These are phyloP conservation scores for Candida mattraensis DNA, from an alignment of 805 yeast species.

Conservation along the genomic window DNA sequence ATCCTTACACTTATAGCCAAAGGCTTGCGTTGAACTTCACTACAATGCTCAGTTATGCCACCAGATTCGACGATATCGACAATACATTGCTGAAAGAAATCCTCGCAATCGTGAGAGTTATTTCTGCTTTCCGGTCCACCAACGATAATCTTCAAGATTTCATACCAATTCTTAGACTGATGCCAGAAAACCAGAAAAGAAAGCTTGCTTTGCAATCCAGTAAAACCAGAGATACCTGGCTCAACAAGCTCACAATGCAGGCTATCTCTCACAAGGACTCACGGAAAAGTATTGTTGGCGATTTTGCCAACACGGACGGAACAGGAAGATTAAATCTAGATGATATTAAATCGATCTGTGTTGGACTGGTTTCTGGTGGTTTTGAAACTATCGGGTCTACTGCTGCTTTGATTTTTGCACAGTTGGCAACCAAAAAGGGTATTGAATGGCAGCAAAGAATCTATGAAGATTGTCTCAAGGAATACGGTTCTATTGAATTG, in stretches of 20 bases:
- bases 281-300: constrained; percentile 36
- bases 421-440: constrained; percentile 16
- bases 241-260: constrained; percentile 28
- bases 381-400: constrained; percentile 26
- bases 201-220: constrained; percentile 28
- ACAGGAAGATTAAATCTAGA: constrained; percentile 20
- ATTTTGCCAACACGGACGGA: constrained; percentile 32
- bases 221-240: constrained; percentile 33
- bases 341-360: constrained; percentile 25
- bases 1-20: constrained; percentile 33
- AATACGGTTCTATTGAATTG: constrained; percentile 17
- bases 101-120: constrained; percentile 30
- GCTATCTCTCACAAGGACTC: constrained; percentile 25
- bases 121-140: constrained; percentile 36
- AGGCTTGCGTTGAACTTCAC: constrained; percentile 39
- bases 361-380: constrained; percentile 27
- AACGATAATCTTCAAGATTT: constrained; percentile 40
- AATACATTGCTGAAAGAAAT: constrained; percentile 32
- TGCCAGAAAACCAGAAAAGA: constrained; percentile 32
- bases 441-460: constrained; percentile 20
- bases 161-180: constrained; percentile 34
- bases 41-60: constrained; percentile 40
- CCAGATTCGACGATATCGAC: constrained; percentile 34
- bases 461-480: constrained; percentile 13
- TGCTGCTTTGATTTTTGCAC: constrained; percentile 18